Base-by-base conservation (phyloP, 2,329 filamentous ascomycete genomes). In the Pyricularia pennisetigena region DNA sequence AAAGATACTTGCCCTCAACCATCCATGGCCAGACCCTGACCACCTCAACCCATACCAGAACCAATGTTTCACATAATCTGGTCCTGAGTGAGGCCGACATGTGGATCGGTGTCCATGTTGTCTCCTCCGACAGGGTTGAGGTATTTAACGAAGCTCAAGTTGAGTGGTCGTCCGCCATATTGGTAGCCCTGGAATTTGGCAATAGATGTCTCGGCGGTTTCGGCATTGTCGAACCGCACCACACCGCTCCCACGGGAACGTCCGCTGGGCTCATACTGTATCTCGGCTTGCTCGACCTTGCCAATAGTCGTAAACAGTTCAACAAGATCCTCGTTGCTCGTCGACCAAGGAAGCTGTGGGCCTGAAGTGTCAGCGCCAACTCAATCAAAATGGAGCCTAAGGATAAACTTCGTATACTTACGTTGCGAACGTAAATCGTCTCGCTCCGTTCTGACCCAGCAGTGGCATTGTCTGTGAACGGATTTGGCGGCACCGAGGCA, bases 261-360 rank as follows among this genome's bases (percentile, higher is more conserved):
- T 64, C 95, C 95, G 75, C 96, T 98, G 4, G 92, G 91, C 79
- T 99, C 95, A 76, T 99, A 98, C 80, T 99, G 95, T 69, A 99
- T 98, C 81, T 99, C 95, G n/a, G 95, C 95, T 74, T 95, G 93
- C 75, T 97, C 93, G 69, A 99, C 95, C 79, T 97, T 97, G 71
- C 95, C 95, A 75, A 99, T 99, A 12, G 95, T 99, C 23, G 91
- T 94, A 83, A 99, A 99, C 24, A 99, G 86, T 78, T 99, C 95
- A 69, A 98, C 88, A 29, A 99, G 83, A 78, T 99, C 95, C 71
- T 99, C 95, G 76, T 99, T 98, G 82, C 94, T 97, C 20, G 95
- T 99, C 30, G 95, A 98, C 95, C 95, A 99, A 14, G 95, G 95
- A 71, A 99, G 87, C 94, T 97, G 74, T 61, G 64, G 66, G 49